Conservation (phyloP, 192 early-diverging fungal species). For the Anaeromyces robustus region DNA sequence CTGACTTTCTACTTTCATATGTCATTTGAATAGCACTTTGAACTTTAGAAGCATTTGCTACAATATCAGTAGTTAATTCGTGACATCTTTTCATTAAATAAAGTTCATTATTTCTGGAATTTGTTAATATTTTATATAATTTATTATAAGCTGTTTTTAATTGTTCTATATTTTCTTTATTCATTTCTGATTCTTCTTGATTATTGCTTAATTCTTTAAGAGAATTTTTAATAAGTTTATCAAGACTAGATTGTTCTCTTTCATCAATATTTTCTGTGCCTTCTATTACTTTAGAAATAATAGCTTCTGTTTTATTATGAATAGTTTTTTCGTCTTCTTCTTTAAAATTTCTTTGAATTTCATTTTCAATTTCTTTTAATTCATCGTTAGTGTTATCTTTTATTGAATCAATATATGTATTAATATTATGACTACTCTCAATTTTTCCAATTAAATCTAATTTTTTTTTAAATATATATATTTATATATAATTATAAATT, state of each 20-base stretch:
- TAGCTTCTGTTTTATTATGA: not conserved
- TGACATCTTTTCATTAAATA: slow-evolving; percentile 24
- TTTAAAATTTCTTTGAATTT: not conserved
- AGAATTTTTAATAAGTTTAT: not conserved
- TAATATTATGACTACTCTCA: not conserved
- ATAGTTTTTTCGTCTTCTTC: not conserved
- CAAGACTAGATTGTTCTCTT: not conserved
- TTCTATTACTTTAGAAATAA: not conserved
- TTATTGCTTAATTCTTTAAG: not conserved
- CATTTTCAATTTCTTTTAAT: not conserved
- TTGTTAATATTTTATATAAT: slow-evolving; percentile 24
- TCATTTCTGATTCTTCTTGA: not conserved
- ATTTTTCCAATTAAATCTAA: not conserved
- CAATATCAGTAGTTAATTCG: slow-evolving; percentile 23
- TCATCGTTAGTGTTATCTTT: not conserved
- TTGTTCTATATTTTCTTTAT: not conserved
- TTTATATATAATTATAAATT: no score
- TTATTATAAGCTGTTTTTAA: slow-evolving; percentile 4
- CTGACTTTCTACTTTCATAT: slow-evolving; percentile 23
- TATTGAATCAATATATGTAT: not conserved
- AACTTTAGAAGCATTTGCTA: slow-evolving; percentile 25
- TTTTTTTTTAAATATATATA: not conserved
- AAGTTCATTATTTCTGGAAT: slow-evolving; percentile 29
- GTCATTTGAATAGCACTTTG: slow-evolving; percentile 25
- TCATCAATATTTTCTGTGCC: not conserved